Evolutionary conservation across 306 rosid species (phyloP), one percentile per base, ranked within the genome.

Genomic region (Rosa multiflora): DNA sequence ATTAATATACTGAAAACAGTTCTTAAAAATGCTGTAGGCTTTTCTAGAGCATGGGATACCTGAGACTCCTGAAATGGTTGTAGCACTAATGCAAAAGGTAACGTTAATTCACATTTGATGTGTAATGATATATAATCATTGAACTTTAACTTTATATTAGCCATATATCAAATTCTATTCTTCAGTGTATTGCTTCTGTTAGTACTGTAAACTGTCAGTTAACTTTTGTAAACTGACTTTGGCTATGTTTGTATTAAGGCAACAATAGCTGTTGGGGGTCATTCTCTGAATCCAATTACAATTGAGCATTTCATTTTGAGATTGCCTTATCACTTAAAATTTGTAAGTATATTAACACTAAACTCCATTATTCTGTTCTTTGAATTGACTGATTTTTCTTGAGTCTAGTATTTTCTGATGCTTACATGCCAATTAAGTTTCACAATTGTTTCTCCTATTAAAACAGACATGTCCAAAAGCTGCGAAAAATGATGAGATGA

Each of bases 291-390:
- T 78, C 98, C 98, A 86, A 91, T 93, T 52, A 92, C 97, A 59
- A 93, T 95, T 73, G 99, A 95, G 82, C 99, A 91, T 79, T 95
- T 95, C 83, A 95, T 95, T 80, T 84, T 95, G 89, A 92, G 99
- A 86, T 77, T 95, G 55, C 97, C 99, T 70, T 93, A 91, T 86
- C 99, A 95, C 89, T 88, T 95, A 74, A 95, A 92, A 84, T 93
- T 93, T 80, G 99, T 95, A 77, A 92, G 99, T 77, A 5, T 10
- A 61, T 23, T 67, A 53, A 17, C 51, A 73, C 52, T 42, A 61
- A 26, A 43, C 72, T 61, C 43, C 74, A 66, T 76, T 67, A 20
- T 26, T 32, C 63, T 77, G 81, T 20, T 20, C 12, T 17, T 40
- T 78, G 47, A 55, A 61, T 40, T 78, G 47, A 55, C 67, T 13